phyloP scores from a whole-genome alignment of 257 asterid species.

The Solanum peruvianum region DNA sequence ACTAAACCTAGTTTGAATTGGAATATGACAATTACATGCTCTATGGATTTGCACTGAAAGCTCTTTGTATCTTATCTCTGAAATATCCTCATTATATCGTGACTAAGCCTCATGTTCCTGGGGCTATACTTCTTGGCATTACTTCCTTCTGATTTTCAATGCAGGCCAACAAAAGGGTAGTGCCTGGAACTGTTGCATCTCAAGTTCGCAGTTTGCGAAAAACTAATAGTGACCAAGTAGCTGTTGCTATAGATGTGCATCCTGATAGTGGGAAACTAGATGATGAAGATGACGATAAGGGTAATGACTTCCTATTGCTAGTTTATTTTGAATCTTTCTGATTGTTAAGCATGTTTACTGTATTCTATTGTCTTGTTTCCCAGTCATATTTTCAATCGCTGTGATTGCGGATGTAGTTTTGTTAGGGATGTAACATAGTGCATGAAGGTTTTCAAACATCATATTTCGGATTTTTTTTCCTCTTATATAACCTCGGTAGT shows the following conservation, averaged over 20 bases:
- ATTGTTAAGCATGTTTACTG: neutral
- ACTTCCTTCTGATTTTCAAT: conserved; percentile 9
- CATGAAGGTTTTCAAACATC: neutral
- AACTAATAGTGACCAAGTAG: conserved; percentile 76
- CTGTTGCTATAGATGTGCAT: conserved; percentile 80
- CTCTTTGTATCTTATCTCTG: neutral
- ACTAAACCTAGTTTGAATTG: neutral
- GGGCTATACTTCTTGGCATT: neutral
- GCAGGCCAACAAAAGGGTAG: conserved; percentile 65
- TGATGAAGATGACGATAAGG: conserved; percentile 92
- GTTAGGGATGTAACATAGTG: neutral
- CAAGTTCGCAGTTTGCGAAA: conserved; percentile 96
- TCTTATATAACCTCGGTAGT: neutral
- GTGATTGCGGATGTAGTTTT: neutral
- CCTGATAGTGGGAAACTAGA: conserved; percentile 39
- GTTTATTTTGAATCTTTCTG: neutral
- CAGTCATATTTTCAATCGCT: neutral
- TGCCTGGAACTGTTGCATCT: conserved; percentile 48
- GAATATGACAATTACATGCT: neutral
- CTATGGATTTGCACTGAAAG: neutral
- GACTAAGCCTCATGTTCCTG: neutral
- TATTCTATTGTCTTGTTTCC: neutral
- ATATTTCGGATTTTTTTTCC: neutral
- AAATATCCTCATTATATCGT: neutral
- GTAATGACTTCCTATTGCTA: conserved; percentile 21